phyloP scores from a whole-genome alignment of 495 filamentous ascomycete species.

The Achaetomiella virescens region DNA sequence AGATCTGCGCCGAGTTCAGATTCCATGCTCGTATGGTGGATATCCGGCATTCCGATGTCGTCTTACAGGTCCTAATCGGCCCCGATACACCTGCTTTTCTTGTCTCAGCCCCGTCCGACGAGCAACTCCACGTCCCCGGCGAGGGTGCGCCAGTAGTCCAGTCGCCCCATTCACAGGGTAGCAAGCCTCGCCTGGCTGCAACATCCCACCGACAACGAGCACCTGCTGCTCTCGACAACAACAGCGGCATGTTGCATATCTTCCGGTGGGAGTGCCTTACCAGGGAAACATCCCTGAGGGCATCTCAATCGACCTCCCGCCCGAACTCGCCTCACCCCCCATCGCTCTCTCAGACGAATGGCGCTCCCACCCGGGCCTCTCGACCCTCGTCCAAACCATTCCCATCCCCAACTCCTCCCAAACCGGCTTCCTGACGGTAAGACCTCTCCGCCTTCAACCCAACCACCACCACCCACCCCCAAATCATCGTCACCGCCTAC shows the following conservation, averaged over 20 bases:
- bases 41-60: constrained; percentile 16
- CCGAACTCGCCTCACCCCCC: constrained; percentile 2
- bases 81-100: constrained; percentile 10
- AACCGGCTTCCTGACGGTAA: constrained; percentile 14
- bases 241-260: constrained; percentile 5
- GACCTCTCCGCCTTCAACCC: constrained; percentile 2
- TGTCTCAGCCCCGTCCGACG: constrained; percentile 8
- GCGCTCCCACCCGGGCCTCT: constrained; percentile 6
- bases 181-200: constrained; percentile 11
- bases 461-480: not conserved
- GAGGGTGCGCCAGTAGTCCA: not conserved
- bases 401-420: not conserved
- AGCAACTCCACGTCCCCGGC: constrained; percentile 2
- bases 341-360: constrained; percentile 9
- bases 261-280: constrained; percentile 12
- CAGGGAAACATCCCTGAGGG: not conserved
- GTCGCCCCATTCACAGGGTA: not conserved
- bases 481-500: not conserved
- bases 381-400: constrained; percentile 6
- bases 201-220: constrained; percentile 8
- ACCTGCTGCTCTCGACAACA: constrained; percentile 4
- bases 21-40: constrained; percentile 14
- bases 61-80: constrained; percentile 12
- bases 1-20: constrained; percentile 11
- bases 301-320: constrained; percentile 2